Conservation (phyloP, 495 filamentous ascomycete species). For the Clohesyomyces aquaticus region DNA sequence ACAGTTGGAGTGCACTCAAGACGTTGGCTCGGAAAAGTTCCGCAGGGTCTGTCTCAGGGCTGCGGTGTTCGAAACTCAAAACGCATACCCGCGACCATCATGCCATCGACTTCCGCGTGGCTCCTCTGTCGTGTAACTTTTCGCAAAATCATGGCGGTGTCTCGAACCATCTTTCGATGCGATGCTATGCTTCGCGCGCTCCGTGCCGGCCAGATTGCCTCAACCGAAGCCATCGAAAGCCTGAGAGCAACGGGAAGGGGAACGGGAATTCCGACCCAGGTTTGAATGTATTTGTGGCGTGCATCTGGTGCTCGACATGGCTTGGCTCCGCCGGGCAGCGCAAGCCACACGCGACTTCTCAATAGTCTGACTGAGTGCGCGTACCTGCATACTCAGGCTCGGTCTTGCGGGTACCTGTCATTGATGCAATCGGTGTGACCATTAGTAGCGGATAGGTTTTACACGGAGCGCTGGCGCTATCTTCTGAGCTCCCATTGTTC, state of each 20-base stretch:
- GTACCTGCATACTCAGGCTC: slow-evolving; percentile 34
- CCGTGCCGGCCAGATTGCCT: no score
- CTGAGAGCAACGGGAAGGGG: neutral
- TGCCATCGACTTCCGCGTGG: neutral
- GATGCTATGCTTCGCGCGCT: neutral
- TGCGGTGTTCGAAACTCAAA: neutral
- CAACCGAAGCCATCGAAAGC: neutral
- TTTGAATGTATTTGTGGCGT: slow-evolving; percentile 35
- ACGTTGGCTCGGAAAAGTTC: no score
- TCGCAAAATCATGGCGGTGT: neutral
- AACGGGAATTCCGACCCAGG: slow-evolving; percentile 5
- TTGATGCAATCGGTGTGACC: slow-evolving; percentile 3
- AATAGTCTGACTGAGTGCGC: slow-evolving; percentile 7
- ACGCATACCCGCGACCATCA: neutral
- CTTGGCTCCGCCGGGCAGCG: slow-evolving; percentile 16
- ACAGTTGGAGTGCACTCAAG: no score
- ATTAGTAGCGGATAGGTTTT: no score
- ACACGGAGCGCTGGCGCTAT: no score
- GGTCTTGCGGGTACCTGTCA: slow-evolving; percentile 12
- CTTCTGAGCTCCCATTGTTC: no score
- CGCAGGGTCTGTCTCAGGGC: neutral
- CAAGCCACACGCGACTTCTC: slow-evolving; percentile 20
- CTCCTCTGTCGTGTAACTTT: neutral
- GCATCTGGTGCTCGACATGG: slow-evolving; percentile 9
- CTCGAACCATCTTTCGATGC: neutral